phyloP scores from a whole-genome alignment of 2,329 filamentous ascomycete species.

The Microascus cirrosus region DNA sequence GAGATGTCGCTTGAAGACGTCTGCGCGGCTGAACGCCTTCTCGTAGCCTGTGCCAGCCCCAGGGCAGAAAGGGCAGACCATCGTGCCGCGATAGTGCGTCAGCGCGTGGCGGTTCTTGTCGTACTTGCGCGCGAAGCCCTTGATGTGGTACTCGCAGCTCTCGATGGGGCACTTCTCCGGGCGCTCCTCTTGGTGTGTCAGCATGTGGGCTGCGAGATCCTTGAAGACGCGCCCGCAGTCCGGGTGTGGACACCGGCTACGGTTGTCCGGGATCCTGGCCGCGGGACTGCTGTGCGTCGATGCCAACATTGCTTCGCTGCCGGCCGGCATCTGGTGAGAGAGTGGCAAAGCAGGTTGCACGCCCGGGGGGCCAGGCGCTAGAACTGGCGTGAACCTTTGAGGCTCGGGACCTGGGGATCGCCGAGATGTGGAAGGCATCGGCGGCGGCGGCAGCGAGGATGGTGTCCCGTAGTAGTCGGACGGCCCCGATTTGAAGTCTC shows the following conservation, averaged over 20 bases:
- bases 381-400: background rate
- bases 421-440: background rate
- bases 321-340: background rate
- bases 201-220: slow-evolving; percentile 75
- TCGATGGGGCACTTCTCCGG: slow-evolving; percentile 94
- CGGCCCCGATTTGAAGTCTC: slow-evolving; percentile 12
- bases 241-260: slow-evolving; percentile 41
- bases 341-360: background rate
- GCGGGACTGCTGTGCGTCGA: slow-evolving; percentile 14
- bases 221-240: slow-evolving; percentile 51
- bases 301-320: background rate
- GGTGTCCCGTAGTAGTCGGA: slow-evolving; percentile 2
- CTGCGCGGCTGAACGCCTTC: slow-evolving; percentile 91
- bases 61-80: slow-evolving; percentile 95
- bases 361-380: slow-evolving; percentile 1
- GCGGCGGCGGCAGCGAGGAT: slow-evolving; percentile 7
- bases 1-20: slow-evolving; percentile 93
- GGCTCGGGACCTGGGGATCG: background rate
- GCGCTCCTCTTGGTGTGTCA: slow-evolving; percentile 87
- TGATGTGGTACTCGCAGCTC: slow-evolving; percentile 86
- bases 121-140: slow-evolving; percentile 93
- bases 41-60: slow-evolving; percentile 78
- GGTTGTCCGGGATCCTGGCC: slow-evolving; percentile 23
- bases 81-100: slow-evolving; percentile 95
- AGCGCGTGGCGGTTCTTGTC: slow-evolving; percentile 95